A percentile compares a stretch with the other conserved stretches of the same genome.
phyloP scores from a whole-genome alignment of 176 grass and related monocot genomes.

The Eremochloa ophiuroides region DNA sequence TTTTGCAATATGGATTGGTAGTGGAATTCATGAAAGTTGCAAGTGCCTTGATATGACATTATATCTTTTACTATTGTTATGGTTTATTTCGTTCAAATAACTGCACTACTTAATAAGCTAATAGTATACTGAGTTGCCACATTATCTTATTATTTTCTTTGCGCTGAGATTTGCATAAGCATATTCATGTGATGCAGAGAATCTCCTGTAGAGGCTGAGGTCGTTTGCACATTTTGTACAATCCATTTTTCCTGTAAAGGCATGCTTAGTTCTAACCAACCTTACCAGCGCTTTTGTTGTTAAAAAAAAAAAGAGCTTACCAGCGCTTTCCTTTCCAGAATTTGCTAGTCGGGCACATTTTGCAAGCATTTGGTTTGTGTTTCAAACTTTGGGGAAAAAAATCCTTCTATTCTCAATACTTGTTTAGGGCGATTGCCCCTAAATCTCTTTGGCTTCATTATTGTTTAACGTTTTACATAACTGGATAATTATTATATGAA shows the following conservation, averaged over 20 bases:
- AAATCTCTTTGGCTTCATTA: neutral
- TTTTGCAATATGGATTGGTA: neutral
- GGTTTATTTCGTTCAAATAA: neutral
- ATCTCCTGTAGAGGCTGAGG: neutral
- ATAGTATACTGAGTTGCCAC: neutral
- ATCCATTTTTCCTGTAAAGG: neutral
- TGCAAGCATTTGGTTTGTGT: neutral
- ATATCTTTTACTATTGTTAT: no score
- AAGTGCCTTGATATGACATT: neutral
- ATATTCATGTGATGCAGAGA: neutral
- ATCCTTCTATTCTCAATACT: neutral
- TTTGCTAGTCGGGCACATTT: neutral
- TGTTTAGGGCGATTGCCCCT: neutral
- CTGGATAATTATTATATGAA: neutral
- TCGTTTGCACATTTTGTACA: neutral
- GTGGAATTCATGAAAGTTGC: constrained; percentile 8
- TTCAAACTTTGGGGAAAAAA: neutral
- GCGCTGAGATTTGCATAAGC: neutral
- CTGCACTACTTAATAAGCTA: neutral
- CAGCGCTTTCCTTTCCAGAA: neutral
- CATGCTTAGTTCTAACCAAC: neutral
- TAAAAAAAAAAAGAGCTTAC: no score
- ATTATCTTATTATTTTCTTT: neutral
- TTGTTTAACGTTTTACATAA: neutral
- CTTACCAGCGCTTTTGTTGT: neutral